Conservation (phyloP, 2,329 filamentous ascomycete species). For the Hypoxylon rubiginosum region DNA sequence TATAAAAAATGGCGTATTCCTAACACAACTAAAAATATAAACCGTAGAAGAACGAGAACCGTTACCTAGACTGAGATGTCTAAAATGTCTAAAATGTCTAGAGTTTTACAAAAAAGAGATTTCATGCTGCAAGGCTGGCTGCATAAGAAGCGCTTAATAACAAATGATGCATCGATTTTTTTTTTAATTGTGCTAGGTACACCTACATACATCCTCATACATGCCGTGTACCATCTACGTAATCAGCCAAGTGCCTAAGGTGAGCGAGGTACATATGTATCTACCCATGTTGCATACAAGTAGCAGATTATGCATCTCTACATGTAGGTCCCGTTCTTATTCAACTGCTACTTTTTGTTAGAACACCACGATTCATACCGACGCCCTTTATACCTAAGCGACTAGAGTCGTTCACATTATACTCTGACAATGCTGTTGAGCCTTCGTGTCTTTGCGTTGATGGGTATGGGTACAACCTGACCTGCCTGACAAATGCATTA, state of each 20-base stretch:
- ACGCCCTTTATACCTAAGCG: too few species aligned
- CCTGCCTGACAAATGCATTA: constrained; percentile 7
- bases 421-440: neutral
- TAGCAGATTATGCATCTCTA: too few species aligned
- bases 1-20: neutral
- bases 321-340: too few species aligned
- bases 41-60: neutral
- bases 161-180: neutral
- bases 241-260: neutral
- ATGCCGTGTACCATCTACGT: neutral
- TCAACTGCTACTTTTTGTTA: too few species aligned
- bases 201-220: neutral
- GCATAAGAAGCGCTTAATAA: neutral
- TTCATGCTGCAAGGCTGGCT: neutral
- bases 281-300: too few species aligned
- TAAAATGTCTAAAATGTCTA: neutral
- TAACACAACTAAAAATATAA: neutral
- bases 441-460: neutral
- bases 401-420: too few species aligned
- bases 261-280: too few species aligned
- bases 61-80: neutral
- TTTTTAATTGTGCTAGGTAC: neutral
- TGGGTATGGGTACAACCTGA: neutral
- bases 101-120: neutral
- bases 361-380: too few species aligned